Percentiles rank a stretch among this genome's conserved stretches.
These are phyloP conservation scores for Phaseolus lunatus DNA, from an alignment of 306 rosid genomes.

Conservation along the genomic window DNA sequence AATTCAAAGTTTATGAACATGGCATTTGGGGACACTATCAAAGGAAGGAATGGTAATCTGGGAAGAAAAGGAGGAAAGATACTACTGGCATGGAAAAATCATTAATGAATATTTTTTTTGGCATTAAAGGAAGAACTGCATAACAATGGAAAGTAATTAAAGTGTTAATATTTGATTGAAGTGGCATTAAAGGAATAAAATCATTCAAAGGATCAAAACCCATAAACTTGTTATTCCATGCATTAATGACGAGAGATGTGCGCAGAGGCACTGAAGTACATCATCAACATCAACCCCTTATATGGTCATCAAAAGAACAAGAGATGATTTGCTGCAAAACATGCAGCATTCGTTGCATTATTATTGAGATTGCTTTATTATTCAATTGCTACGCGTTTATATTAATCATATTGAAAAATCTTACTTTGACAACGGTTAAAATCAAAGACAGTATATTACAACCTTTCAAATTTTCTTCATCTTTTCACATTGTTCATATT, in stretches of 20 bases:
- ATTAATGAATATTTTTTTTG: background rate
- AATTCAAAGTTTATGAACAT: background rate
- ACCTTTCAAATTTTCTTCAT: too few relatives aligned
- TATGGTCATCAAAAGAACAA: background rate
- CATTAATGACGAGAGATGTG: background rate
- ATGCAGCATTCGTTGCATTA: background rate
- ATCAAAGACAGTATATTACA: too few relatives aligned
- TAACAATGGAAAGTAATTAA: background rate
- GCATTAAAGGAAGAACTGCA: background rate
- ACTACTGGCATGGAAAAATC: background rate
- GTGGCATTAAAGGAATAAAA: slow-evolving; percentile 23
- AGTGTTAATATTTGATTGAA: background rate
- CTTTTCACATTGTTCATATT: too few relatives aligned
- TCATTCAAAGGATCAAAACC: background rate
- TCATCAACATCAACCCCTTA: background rate
- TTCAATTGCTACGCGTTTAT: background rate
- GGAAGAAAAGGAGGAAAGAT: slow-evolving; percentile 8
- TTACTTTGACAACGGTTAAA: too few relatives aligned
- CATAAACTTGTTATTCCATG: background rate
- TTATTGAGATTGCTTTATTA: background rate
- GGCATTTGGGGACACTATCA: background rate
- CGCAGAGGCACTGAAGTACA: background rate
- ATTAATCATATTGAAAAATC: too few relatives aligned
- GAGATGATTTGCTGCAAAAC: background rate
- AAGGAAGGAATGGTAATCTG: slow-evolving; percentile 27